phyloP scores from a whole-genome alignment of 75 land plant species.

The Pinus albicaulis region DNA sequence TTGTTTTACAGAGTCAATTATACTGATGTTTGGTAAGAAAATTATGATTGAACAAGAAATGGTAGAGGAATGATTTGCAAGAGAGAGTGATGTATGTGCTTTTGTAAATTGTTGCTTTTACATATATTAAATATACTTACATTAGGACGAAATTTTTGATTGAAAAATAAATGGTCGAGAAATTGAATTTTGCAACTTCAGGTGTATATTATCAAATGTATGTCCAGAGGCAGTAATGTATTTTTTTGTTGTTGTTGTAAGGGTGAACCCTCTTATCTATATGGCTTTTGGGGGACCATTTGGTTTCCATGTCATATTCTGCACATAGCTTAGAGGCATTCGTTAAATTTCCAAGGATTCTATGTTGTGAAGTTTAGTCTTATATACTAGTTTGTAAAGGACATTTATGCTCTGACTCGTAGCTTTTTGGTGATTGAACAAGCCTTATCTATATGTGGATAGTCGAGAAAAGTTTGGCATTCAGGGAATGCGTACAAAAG shows the following conservation, averaged over 20 bases:
- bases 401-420: neutral
- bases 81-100: neutral
- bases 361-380: neutral
- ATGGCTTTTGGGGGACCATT: neutral
- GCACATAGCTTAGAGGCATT: neutral
- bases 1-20: neutral
- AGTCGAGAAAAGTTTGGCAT: too few relatives aligned
- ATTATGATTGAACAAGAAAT: neutral
- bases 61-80: too few relatives aligned
- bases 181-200: neutral
- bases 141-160: neutral
- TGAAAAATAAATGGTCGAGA: neutral
- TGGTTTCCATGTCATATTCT: neutral
- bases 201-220: neutral
- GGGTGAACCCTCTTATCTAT: neutral
- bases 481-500: too few relatives aligned
- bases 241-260: neutral
- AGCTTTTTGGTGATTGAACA: neutral
- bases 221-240: neutral
- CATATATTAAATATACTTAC: neutral
- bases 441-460: too few relatives aligned
- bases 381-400: neutral
- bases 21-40: neutral
- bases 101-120: neutral
- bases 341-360: neutral